Base-by-base conservation (phyloP, 108 stramenopile genomes). In the Schizochytrium sp. region DNA sequence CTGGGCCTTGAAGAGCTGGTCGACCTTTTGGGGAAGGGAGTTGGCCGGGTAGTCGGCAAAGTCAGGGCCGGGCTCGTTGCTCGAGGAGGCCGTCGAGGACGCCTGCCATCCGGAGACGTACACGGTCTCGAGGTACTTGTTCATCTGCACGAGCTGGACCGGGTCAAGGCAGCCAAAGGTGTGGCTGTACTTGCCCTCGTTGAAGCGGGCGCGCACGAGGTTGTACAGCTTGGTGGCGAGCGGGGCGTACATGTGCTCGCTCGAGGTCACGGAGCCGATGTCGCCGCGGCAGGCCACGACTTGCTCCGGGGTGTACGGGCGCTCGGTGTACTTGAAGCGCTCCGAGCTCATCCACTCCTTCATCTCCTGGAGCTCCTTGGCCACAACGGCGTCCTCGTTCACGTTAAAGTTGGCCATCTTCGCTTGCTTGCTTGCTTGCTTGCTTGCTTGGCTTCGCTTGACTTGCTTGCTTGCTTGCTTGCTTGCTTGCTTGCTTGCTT, bases 141-240 rank as follows among this genome's bases (percentile, higher is more conserved):
- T 97, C 98, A 98, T 98, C 90, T 97, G 96, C 23, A 95, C 91
- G 58, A 96, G 97, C 92, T 98, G 98, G 18, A 98, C 97, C 51
- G 98, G 96, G 92, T 98, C 98, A 48, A 98, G 94, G 19, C 97
- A 96, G 34, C 98, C 98, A 92, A 97, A 98, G 44, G 98, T 98
- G 91, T 97, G 96, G 6, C 95, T 95, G 90, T 96, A 97, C 5
- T 96, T 96, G 5, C 96, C 96, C 16, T 63, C 72, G 21, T 89
- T 89, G 19, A 71, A 53, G 21, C 87, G 88, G 57, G 60, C 57
- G 71, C 91, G 88, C 34, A 92, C 53, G 23, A 91, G 87, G 12
- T 55, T 57, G 90, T 91, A 92, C 53, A 92, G 89, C 60, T 92
- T 92, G 72, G 60, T 72, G 57, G 92, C 92, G 8, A 69, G 63